Percentiles rank a stretch among this genome's conserved stretches.
phyloP scores from a whole-genome alignment of 257 asterid genomes.

The Gentiana straminea region DNA sequence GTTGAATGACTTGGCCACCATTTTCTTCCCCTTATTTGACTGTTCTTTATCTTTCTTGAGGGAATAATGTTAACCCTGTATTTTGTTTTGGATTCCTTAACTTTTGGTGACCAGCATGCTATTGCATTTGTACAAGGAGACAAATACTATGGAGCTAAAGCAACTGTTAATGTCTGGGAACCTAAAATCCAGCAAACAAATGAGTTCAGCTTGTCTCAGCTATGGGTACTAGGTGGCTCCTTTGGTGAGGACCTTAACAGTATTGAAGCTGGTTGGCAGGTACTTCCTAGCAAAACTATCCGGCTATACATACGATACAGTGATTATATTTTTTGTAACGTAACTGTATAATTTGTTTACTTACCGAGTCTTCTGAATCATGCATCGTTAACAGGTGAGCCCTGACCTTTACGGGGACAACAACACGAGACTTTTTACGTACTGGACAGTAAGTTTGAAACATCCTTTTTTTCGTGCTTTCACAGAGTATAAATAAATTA shows the following conservation, averaged over 20 bases:
- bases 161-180: constrained; percentile 82
- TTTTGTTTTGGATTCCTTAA: neutral
- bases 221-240: constrained; percentile 83
- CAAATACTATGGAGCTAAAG: constrained; percentile 67
- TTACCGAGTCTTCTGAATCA: constrained; percentile 13
- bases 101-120: constrained; percentile 49
- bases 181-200: constrained; percentile 74
- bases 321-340: neutral
- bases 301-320: too few species aligned
- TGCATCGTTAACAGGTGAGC: constrained; percentile 18
- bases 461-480: neutral
- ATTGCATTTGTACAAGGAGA: constrained; percentile 83
- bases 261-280: constrained; percentile 79
- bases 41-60: too few species aligned
- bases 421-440: constrained; percentile 75
- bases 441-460: constrained; percentile 50
- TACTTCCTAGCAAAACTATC: too few species aligned
- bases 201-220: constrained; percentile 81
- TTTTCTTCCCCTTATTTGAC: too few species aligned
- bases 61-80: neutral
- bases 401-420: constrained; percentile 69
- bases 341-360: constrained; percentile 1
- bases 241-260: constrained; percentile 84
- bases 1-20: constrained; percentile 15
- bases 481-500: too few species aligned